These are phyloP conservation scores for Fusarium hainanense DNA, from an alignment of 2,329 filamentous ascomycete genomes.

Conservation along the genomic window DNA sequence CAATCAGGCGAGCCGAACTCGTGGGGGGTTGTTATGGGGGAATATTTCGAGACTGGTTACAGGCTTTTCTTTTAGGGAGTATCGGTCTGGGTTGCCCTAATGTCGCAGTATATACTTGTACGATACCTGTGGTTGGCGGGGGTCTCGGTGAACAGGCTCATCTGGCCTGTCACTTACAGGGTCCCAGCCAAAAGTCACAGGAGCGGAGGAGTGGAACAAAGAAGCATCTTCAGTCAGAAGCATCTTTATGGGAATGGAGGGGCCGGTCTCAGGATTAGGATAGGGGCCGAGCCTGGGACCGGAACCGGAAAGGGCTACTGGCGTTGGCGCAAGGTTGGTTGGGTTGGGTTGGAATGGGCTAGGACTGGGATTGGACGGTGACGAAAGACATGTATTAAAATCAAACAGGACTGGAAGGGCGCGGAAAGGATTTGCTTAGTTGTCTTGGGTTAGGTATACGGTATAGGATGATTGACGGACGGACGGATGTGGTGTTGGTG, in stretches of 20 bases:
- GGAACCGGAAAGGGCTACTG: conserved; percentile 28
- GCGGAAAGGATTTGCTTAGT: conserved; percentile 35
- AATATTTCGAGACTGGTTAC: conserved; percentile 17
- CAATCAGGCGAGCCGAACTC: background rate
- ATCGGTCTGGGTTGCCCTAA: conserved; percentile 20
- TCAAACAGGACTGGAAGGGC: conserved; percentile 36
- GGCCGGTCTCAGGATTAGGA: background rate
- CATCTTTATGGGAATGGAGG: conserved; percentile 30
- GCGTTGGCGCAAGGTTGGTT: conserved; percentile 44
- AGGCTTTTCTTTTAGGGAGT: conserved; percentile 21
- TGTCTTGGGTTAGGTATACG: conserved; percentile 42
- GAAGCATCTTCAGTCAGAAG: conserved; percentile 28
- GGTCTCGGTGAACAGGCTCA: conserved; percentile 1
- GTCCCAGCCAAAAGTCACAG: conserved; percentile 3
- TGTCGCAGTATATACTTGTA: conserved; percentile 45
- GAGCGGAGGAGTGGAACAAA: conserved; percentile 2
- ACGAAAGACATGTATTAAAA: conserved; percentile 45
- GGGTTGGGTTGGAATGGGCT: conserved; percentile 19
- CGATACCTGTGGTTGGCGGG: conserved; percentile 33
- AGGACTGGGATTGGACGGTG: conserved; percentile 21
- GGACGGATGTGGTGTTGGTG: conserved; percentile 2
- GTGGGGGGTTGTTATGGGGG: conserved; percentile 5
- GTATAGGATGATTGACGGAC: conserved; percentile 30
- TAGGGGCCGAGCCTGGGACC: conserved; percentile 22
- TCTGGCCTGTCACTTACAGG: background rate